Conservation (phyloP, 352 stramenopile species). For the Globisporangium nodosum region DNA sequence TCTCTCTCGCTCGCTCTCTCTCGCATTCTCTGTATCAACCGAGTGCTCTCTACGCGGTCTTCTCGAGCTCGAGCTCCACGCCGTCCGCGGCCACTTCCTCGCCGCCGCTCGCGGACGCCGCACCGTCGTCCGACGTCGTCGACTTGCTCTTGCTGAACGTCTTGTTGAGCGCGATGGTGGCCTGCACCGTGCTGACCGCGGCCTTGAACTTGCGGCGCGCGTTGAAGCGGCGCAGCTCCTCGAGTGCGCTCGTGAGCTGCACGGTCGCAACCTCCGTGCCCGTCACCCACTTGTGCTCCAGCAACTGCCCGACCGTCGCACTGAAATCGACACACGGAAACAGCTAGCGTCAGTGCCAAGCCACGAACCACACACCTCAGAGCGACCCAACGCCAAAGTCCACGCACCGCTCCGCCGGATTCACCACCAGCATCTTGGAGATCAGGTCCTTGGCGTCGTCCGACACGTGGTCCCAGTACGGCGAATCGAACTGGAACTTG, state of each 20-base stretch:
- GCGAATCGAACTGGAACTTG: constrained; percentile 94
- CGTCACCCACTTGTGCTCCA: constrained; percentile 90
- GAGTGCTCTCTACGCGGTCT: constrained; percentile 2
- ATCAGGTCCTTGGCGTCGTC: constrained; percentile 94
- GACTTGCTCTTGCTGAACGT: constrained; percentile 62
- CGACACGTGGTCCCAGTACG: constrained; percentile 93
- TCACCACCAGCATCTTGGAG: constrained; percentile 87
- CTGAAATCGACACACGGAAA: constrained; percentile 19
- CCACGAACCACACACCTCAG: neutral
- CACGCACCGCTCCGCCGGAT: constrained; percentile 79
- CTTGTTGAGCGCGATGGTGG: constrained; percentile 70
- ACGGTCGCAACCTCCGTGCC: constrained; percentile 78
- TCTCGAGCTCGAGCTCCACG: constrained; percentile 23
- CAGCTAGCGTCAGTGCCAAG: constrained; percentile 2
- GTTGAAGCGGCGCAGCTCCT: constrained; percentile 92
- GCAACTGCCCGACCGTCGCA: constrained; percentile 76
- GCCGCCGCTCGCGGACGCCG: constrained; percentile 1
- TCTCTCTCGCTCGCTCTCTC: too few relatives aligned
- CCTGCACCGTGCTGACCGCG: constrained; percentile 84
- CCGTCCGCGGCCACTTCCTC: constrained; percentile 8
- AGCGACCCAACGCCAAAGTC: neutral
- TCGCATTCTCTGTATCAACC: neutral
- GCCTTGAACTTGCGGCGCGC: constrained; percentile 94
- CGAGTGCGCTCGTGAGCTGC: constrained; percentile 89
- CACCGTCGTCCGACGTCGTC: constrained; percentile 12